Base-by-base conservation (phyloP, 139 green algal species). In the Chlorella sp. region DNA sequence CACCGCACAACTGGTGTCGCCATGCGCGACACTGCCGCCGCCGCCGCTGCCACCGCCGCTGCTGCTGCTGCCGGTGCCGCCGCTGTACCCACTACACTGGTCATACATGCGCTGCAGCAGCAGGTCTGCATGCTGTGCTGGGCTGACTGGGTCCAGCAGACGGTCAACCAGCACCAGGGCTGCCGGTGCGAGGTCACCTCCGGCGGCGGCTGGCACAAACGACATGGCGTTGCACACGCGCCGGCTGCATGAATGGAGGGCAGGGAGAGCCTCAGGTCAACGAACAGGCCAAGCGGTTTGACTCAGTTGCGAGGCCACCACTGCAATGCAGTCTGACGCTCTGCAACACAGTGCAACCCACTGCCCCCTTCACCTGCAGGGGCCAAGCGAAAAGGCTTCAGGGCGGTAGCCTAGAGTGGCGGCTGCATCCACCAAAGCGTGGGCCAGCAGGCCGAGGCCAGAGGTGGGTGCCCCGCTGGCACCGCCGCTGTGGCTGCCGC, bases 341-440 rank as follows among this genome's bases (percentile, higher is more conserved):
- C 9, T 51, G 44, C 44, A 9, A 6, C 44, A 51, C 44, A 51
- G n/a, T n/a, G n/a, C n/a, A n/a, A n/a, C n/a, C 44, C 44, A 21
- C 51, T 15, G 21, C 21, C 15, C 2, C 51, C 51, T n/a, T 60
- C 51, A 60, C 51, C 51, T 60, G 51, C 89, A 89, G 18, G 90
- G 88, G 0, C 93, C 93, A 1, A 95, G 36, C 0, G 90, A 85
- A 63, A 91, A 96, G 0, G 82, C 81, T n/a, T 94, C 93, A 11
- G 92, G 71, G n/a, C 87, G 85, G 25, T 81, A 39, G 39, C 90
- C 90, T 74, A 95, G 69, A 44, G 89, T 57, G 9, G 78, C 84
- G 0, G 82, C 86, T 16, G 92, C 12, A 64, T 83, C 85, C 15
- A 87, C 80, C 56, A 96, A 85, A 16, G 51, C 57, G 44, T 96